Conservation (phyloP, 192 early-diverging fungal genomes). For the Coemansia umbellata region DNA sequence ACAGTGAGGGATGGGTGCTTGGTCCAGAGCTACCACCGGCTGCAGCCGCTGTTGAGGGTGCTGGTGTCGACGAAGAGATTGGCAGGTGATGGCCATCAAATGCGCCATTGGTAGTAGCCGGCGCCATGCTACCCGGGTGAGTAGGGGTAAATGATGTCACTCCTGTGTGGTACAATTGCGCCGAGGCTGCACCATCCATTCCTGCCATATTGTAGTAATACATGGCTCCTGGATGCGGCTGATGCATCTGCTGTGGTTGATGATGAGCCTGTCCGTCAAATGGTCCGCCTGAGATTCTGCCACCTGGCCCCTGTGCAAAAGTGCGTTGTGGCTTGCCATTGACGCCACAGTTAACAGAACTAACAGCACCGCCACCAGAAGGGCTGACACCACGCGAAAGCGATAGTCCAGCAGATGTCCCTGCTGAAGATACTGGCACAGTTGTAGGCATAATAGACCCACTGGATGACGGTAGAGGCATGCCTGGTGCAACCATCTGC, state of each 20-base stretch:
- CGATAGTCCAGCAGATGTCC: slow-evolving; percentile 12
- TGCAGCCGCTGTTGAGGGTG: background rate
- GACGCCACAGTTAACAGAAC: slow-evolving; percentile 2
- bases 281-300: background rate
- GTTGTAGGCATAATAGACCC: background rate
- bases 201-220: slow-evolving; percentile 38
- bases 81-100: no score
- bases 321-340: no score
- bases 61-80: background rate
- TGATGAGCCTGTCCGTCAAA: slow-evolving; percentile 10
- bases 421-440: background rate
- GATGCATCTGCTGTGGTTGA: slow-evolving; percentile 12
- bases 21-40: background rate
- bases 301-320: background rate
- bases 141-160: no score
- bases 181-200: slow-evolving; percentile 15
- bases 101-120: slow-evolving; percentile 10
- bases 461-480: background rate
- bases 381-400: slow-evolving; percentile 40
- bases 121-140: slow-evolving; percentile 20
- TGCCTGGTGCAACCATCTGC: slow-evolving; percentile 3
- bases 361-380: slow-evolving; percentile 1
- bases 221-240: slow-evolving; percentile 19
- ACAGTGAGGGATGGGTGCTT: background rate
- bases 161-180: slow-evolving; percentile 12